Evolutionary conservation across 23 red algal species (phyloP).

Genomic region (Gracilaria gracilis): DNA sequence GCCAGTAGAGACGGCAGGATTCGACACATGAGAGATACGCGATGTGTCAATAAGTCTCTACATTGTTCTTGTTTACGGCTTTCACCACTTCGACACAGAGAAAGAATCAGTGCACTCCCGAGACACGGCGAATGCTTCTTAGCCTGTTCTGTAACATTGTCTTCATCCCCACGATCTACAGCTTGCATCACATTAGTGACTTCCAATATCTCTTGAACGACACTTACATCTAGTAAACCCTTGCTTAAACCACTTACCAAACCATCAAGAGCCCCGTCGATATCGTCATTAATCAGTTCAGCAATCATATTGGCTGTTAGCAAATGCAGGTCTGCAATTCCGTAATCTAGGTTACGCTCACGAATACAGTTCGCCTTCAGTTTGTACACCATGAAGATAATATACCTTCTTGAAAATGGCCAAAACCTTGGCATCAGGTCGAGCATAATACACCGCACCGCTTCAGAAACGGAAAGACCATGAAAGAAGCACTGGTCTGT

Average conservation of each 20-base stretch:
- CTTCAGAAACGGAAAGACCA: slow-evolving; percentile 5
- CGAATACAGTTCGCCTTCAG: background rate
- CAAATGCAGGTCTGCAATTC: background rate
- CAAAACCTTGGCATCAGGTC: slow-evolving; percentile 13
- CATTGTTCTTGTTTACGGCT: background rate
- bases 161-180: background rate
- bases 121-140: slow-evolving; percentile 8
- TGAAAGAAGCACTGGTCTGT: slow-evolving; percentile 28
- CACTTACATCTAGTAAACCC: background rate
- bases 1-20: background rate
- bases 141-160: background rate
- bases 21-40: background rate
- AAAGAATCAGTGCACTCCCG: slow-evolving; percentile 1
- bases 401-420: slow-evolving; percentile 8
- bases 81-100: background rate
- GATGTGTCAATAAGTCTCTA: background rate
- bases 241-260: background rate
- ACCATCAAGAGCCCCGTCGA: slow-evolving; percentile 6
- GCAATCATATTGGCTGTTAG: background rate
- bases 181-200: background rate
- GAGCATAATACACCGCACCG: background rate
- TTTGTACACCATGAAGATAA: background rate
- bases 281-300: background rate
- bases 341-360: background rate
- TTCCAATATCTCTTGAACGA: background rate